These are phyloP conservation scores for Hamamelis virginiana DNA, from an alignment of 164 flowering plant species.

Conservation along the genomic window DNA sequence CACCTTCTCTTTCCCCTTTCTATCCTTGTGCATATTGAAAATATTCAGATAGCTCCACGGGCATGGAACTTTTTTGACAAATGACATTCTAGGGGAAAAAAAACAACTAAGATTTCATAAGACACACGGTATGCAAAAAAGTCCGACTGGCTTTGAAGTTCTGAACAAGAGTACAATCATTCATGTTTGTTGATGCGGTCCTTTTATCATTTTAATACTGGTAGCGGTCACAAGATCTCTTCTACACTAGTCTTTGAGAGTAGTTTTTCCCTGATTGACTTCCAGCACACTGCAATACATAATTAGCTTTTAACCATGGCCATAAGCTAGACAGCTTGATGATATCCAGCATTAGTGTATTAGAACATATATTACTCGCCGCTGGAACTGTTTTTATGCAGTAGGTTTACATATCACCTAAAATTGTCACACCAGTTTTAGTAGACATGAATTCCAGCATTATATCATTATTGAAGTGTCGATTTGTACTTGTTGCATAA, in stretches of 20 bases:
- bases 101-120: no score
- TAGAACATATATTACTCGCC: neutral
- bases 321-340: neutral
- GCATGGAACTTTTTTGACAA: no score
- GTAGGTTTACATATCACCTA: neutral
- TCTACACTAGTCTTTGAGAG: no score
- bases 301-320: neutral
- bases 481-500: neutral
- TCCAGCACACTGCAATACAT: no score
- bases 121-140: neutral
- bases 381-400: neutral
- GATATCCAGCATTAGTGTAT: neutral
- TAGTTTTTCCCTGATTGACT: no score
- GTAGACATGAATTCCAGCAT: neutral
- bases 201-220: no score
- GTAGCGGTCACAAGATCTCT: no score
- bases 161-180: neutral
- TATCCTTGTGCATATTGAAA: no score
- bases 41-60: no score
- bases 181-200: neutral
- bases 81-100: no score
- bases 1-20: no score
- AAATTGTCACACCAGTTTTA: neutral
- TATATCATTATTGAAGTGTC: neutral
- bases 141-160: neutral